Percentiles rank a stretch among this genome's conserved stretches.
Evolutionary conservation across 495 filamentous ascomycete species (phyloP).

Genomic region (Immersiella caudata): DNA sequence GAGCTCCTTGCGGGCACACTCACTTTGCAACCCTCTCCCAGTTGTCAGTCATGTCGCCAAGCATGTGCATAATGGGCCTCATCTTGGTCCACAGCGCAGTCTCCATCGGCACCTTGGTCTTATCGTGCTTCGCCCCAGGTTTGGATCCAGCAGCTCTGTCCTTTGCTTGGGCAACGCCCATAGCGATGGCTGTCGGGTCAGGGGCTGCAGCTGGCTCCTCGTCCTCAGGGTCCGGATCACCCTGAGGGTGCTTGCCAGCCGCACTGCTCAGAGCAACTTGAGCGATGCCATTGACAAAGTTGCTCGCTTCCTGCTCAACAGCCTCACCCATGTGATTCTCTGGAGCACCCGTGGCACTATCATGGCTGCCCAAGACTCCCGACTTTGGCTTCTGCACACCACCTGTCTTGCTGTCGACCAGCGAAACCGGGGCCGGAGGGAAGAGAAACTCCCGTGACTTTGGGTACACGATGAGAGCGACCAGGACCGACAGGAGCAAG

Average conservation of each 20-base stretch:
- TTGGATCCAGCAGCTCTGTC: constrained; percentile 52
- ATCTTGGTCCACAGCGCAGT: constrained; percentile 76
- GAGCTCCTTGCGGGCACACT: constrained; percentile 27
- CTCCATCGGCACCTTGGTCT: constrained; percentile 83
- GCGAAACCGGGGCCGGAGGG: constrained; percentile 69
- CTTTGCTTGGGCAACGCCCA: constrained; percentile 59
- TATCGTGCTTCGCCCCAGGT: constrained; percentile 62
- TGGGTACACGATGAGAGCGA: constrained; percentile 69
- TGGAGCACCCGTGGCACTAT: constrained; percentile 78
- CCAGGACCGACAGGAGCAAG: constrained; percentile 54
- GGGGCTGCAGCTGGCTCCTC: constrained; percentile 55
- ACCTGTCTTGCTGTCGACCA: constrained; percentile 65
- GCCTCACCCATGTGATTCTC: constrained; percentile 86
- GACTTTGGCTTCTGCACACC: constrained; percentile 69
- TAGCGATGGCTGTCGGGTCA: constrained; percentile 60
- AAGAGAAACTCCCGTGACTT: constrained; percentile 67
- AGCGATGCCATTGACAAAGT: constrained; percentile 76
- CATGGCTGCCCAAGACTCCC: constrained; percentile 73
- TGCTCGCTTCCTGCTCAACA: constrained; percentile 81
- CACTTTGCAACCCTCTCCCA: constrained; percentile 84
- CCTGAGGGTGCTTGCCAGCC: constrained; percentile 69
- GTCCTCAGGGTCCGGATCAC: constrained; percentile 46
- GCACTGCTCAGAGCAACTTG: constrained; percentile 75
- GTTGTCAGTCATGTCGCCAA: constrained; percentile 73
- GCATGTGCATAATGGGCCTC: constrained; percentile 72